These are phyloP conservation scores for Inga laurina DNA, from an alignment of 306 rosid species.

Conservation along the genomic window DNA sequence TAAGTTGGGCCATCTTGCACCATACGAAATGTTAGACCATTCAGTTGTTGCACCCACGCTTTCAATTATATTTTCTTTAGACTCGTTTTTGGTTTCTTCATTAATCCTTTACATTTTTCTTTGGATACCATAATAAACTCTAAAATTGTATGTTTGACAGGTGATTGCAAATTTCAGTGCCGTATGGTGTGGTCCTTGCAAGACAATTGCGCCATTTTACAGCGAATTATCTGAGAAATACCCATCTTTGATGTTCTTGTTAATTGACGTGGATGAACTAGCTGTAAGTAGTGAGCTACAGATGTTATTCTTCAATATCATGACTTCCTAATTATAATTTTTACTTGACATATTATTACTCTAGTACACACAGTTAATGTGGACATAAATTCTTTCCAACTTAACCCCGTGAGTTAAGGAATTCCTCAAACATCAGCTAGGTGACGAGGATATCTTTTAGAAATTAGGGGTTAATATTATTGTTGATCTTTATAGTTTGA, in stretches of 20 bases:
- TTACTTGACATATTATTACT: not conserved
- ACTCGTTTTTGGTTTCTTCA: not conserved
- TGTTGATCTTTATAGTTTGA: no score
- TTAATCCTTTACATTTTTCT: not conserved
- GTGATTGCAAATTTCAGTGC: conserved; percentile 97
- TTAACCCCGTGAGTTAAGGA: not conserved
- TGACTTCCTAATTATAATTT: conserved; percentile 9
- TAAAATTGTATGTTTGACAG: conserved; percentile 51
- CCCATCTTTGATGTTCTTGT: conserved; percentile 75
- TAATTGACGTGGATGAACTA: conserved; percentile 91
- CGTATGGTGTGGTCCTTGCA: conserved; percentile 97
- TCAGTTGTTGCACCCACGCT: conserved; percentile 21
- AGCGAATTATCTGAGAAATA: conserved; percentile 79
- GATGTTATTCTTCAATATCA: not conserved
- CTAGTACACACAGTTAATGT: not conserved
- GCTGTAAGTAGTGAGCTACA: conserved; percentile 59
- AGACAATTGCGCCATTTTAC: conserved; percentile 72
- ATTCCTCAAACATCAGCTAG: not conserved
- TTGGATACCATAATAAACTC: conserved; percentile 1
- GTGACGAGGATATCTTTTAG: not conserved
- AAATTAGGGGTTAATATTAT: not conserved
- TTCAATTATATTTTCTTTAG: conserved; percentile 14
- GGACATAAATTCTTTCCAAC: not conserved
- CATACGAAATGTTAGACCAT: conserved; percentile 14
- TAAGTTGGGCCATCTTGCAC: not conserved